Evolutionary conservation across 1,284 basidiomycete genomes (phyloP), one percentile per base, ranked within the genome.

Genomic region (Fomes fomentarius): DNA sequence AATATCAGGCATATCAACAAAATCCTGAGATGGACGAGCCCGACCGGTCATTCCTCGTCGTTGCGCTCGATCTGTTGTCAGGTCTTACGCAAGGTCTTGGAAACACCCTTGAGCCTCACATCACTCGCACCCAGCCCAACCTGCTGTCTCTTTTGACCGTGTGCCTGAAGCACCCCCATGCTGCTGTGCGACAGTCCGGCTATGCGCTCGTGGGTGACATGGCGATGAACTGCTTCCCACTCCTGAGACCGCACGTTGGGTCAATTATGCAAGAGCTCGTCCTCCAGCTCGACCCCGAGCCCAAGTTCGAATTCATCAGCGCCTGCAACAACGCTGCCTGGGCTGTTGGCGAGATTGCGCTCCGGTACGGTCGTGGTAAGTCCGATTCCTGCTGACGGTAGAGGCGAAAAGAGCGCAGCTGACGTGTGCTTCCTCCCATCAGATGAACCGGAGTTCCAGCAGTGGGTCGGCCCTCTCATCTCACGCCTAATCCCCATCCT

Each of bases 241-340:
- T 98, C 21, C 80, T 99, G 61, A 85, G 92, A 49, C 91, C 94
- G 3, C 84, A 89, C 60, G 87, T 98, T 74, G 83, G 90, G 1
- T 82, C 84, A 30, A 88, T 98, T 69, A 96, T 99, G 91, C 82
- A 88, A 15, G 90, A 96, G 66, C 81, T 99, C 51, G 92, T 94
- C 52, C 75, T 84, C 38, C 95, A 99, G 69, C 91, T 99, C 58
- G 91, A 95, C 61, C 88, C 91, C 2, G 93, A 96, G 66, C 91
- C 93, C 3, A 91, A 92, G 68, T 81, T 91, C 34, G 94, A 97
- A 70, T 94, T 95, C 69, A 87, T 98, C 58, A 95, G 92, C 61
- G 97, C 97, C 11, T 97, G 94, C 74, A 99, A 99, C 76, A 99
- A 99, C 69, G 97, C 97, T n/a, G 96, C 96, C 1, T 99, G 97